Evolutionary conservation across 2,329 filamentous ascomycete genomes (phyloP).

Genomic region (Botrytis porri): DNA sequence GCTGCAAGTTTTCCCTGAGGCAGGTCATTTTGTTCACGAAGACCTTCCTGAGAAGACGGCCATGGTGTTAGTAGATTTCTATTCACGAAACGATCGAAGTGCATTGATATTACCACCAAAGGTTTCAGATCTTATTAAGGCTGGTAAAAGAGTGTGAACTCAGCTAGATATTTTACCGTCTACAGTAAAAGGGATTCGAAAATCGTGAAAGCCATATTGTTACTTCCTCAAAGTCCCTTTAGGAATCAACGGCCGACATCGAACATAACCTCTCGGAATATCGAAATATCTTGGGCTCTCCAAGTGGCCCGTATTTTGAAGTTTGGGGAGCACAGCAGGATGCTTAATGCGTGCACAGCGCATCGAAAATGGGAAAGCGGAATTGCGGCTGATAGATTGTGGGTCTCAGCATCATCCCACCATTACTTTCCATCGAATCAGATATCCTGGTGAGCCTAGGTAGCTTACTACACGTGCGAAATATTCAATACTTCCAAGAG

Average conservation of each 20-base stretch:
- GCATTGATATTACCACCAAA: conserved; percentile 87
- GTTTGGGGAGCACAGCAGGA: background rate
- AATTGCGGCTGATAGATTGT: conserved; percentile 2
- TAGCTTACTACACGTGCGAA: background rate
- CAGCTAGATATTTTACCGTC: background rate
- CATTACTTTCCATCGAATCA: background rate
- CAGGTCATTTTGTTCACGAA: conserved; percentile 95
- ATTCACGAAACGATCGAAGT: conserved; percentile 83
- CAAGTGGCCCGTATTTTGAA: background rate
- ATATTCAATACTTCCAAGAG: background rate
- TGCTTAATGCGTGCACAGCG: background rate
- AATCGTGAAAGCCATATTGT: background rate
- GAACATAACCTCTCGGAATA: background rate
- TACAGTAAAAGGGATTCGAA: background rate
- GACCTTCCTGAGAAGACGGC: conserved; percentile 91
- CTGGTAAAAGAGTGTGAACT: conserved; percentile 54
- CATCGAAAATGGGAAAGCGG: background rate
- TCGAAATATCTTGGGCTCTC: background rate
- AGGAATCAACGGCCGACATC: background rate
- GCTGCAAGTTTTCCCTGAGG: conserved; percentile 88
- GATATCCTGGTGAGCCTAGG: background rate
- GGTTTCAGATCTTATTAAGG: conserved; percentile 69
- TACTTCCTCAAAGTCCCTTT: background rate
- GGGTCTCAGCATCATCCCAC: conserved; percentile 2
- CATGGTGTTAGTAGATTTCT: conserved; percentile 82